A percentile compares a stretch with the other conserved stretches of the same genome.
Evolutionary conservation across 2,329 filamentous ascomycete species (phyloP).

Genomic region (Fonsecaea monophora): DNA sequence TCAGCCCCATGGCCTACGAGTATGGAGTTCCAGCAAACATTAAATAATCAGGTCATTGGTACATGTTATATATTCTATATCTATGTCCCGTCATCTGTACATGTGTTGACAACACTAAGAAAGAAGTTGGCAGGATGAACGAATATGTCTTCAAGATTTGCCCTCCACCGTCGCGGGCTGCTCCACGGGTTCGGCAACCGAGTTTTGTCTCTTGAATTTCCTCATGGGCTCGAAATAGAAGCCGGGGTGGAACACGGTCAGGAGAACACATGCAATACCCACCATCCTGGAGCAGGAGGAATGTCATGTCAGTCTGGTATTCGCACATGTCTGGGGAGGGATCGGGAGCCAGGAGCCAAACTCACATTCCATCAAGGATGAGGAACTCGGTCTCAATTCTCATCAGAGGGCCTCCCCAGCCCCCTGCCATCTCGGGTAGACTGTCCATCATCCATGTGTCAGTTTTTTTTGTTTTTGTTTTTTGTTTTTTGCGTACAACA

Average conservation of each 20-base stretch:
- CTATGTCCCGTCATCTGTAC: background rate
- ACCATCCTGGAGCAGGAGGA: constrained; percentile 52
- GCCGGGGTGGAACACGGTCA: constrained; percentile 55
- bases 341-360: constrained; percentile 22
- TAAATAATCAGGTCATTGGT: constrained; percentile 3
- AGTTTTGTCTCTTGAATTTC: constrained; percentile 32
- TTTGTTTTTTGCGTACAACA: background rate
- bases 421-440: constrained; percentile 59
- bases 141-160: background rate
- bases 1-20: too few species aligned
- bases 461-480: background rate
- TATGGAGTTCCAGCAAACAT: too few species aligned
- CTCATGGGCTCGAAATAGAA: constrained; percentile 49
- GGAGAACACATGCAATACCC: constrained; percentile 48
- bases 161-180: constrained; percentile 6
- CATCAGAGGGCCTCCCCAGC: constrained; percentile 58
- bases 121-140: background rate
- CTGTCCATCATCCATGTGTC: constrained; percentile 41
- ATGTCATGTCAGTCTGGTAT: constrained; percentile 20
- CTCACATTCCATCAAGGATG: constrained; percentile 57
- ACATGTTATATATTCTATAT: constrained; percentile 4
- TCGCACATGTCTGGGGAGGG: background rate
- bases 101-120: background rate
- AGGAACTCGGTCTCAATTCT: constrained; percentile 56
- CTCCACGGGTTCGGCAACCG: background rate